A percentile compares a stretch with the other conserved stretches of the same genome.
Conservation (phyloP, 176 grass and related monocot species). For the Zizania latifolia region DNA sequence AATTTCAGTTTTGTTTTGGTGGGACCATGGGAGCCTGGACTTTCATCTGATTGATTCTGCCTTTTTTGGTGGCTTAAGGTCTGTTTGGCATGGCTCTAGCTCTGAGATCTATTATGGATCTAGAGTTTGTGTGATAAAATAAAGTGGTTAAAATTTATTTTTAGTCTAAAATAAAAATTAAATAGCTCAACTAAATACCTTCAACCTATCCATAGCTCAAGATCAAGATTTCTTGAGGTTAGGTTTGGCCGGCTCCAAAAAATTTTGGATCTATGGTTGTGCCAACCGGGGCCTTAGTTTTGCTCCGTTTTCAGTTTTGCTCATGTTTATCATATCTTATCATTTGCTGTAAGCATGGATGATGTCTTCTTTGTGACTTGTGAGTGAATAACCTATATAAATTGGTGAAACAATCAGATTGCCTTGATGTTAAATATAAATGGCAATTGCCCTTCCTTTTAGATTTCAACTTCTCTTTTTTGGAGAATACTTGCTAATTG, state of each 20-base stretch:
- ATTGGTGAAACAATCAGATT: background rate
- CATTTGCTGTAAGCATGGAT: background rate
- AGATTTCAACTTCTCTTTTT: background rate
- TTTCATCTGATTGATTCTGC: background rate
- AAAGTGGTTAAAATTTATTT: no score
- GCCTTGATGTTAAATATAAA: background rate
- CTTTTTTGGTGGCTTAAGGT: background rate
- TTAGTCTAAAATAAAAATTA: no score
- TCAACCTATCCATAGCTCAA: no score
- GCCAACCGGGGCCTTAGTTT: no score
- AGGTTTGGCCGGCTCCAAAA: no score
- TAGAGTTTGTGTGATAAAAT: no score
- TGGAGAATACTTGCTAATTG: no score
- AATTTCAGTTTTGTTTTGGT: background rate
- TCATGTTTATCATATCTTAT: constrained; percentile 3
- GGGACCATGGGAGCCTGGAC: background rate
- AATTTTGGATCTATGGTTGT: no score
- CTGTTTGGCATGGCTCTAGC: no score
- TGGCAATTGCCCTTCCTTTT: background rate
- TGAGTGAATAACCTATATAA: background rate
- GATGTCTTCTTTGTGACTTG: background rate
- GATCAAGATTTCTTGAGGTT: no score
- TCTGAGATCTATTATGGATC: no score
- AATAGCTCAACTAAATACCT: no score
- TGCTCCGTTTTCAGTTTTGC: background rate